Evolutionary conservation across 2,329 filamentous ascomycete species (phyloP), one percentile per base, ranked within the genome.

Genomic region (Fusarium hainanense): DNA sequence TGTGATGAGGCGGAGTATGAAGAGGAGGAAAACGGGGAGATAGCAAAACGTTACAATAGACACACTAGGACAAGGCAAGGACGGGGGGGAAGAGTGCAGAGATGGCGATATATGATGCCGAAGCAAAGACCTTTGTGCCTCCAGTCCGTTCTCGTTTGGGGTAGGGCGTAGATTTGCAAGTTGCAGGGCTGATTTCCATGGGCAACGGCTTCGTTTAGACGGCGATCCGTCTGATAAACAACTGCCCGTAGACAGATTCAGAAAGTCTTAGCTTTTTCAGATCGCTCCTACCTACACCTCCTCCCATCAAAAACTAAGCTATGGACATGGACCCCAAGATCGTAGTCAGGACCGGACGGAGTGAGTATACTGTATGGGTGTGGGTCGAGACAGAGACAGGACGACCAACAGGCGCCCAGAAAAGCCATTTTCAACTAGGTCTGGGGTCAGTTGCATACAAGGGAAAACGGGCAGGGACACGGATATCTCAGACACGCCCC

Each of bases 1-100:
- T 64, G 54, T 11, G 28, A 30, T 59, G 52, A 66, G 66, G 58
- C 54, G 63, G 55, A 70, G 63, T 47, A 52, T 51, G 60, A 47
- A 50, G 47, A 52, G 23, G 34, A 54, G 68, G 55, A 46, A 54
- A 55, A 56, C 61, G 65, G 59, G 61, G 63, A 70, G 52, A 72
- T 62, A 62, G 55, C 66, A 70, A 62, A 63, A 66, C 55, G 64
- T 73, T 60, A 75, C 73, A 75, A 75, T 75, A 68, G 72, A 66
- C 59, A 74, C 66, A 75, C 75, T 74, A 49, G 69, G 58, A 66
- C 68, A 63, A 72, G 63, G 34, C 34, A 63, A 72, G 63, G 64
- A 70, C 50, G 69, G 71, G 48, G 62, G 55, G 64, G 54, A 27
- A 47, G n/a, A 69, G 66, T 37, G 34, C 66, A 67, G 52, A 61